A percentile compares a stretch with the other conserved stretches of the same genome.
Conservation (phyloP, 495 filamentous ascomycete genomes). For the Penicillium turbatum region DNA sequence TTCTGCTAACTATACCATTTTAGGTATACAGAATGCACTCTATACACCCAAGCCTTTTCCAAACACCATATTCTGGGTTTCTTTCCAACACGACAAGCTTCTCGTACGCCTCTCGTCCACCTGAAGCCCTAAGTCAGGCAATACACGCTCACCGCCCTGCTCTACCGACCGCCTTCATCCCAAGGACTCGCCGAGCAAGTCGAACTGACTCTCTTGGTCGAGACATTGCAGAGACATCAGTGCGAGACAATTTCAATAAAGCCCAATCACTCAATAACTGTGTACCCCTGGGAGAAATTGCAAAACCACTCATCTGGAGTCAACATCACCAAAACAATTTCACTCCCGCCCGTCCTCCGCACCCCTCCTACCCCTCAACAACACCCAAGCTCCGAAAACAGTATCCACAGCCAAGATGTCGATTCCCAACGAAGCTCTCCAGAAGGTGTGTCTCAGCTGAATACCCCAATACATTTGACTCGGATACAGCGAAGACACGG, state of each 20-base stretch:
- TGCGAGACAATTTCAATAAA: background rate
- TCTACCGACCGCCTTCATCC: background rate
- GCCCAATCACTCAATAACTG: background rate
- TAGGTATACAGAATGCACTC: background rate
- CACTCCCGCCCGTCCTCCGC: slow-evolving; percentile 5
- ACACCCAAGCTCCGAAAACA: slow-evolving; percentile 1
- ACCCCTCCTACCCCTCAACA: slow-evolving; percentile 14
- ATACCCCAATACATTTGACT: background rate
- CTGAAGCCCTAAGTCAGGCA: slow-evolving; percentile 6
- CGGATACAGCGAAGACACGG: background rate
- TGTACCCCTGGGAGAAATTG: background rate
- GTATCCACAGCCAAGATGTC: slow-evolving; percentile 61
- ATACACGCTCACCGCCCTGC: background rate
- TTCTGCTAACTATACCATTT: too few species aligned
- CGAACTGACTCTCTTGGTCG: background rate
- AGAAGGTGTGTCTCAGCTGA: slow-evolving; percentile 62
- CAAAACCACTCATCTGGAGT: background rate
- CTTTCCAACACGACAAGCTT: background rate
- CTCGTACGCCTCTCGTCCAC: background rate
- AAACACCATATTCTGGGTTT: background rate
- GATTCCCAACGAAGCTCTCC: slow-evolving; percentile 89
- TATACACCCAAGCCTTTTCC: background rate
- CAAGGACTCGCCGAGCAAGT: slow-evolving; percentile 1
- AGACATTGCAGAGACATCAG: slow-evolving; percentile 2
- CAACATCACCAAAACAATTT: background rate